Evolutionary conservation across 176 grass and related monocot genomes (phyloP), one percentile per base, ranked within the genome.

Genomic region (Phoenix roebelenii): DNA sequence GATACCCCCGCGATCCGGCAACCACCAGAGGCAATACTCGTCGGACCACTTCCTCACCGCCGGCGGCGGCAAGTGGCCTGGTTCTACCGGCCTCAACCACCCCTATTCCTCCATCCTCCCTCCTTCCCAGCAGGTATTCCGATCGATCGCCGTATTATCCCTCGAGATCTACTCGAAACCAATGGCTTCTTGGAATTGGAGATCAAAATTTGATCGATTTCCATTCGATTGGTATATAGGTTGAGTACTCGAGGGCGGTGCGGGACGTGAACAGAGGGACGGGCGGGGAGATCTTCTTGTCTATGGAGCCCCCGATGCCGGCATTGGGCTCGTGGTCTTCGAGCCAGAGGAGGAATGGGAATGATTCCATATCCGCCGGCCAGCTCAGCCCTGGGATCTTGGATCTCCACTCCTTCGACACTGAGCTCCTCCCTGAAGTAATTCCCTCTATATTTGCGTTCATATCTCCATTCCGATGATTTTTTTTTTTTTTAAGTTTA

Each of bases 401-500:
- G 72, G 93, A 98, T 76, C 81, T 98, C 58, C 93, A 98, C 19
- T 83, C 87, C 5, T 83, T 88, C 29, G 88, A 98, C 64, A 98
- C 88, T 6, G 93, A 98, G 76, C 85, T 98, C 24, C 85, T 98
- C 57, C 79, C 84, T 9, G 88, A 98, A 57, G 93, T 98, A 82
- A 89, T 16, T 15, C 5, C 23, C 16, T 24, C 25, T 61, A 22
- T 61, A 14, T 25, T 78, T 19, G 3, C 54, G 25, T 89, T 51
- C 32, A 22, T 4, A 5, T 15, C 25, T 55, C 19, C 35, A 44
- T 44, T 12, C 9, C 9, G 35, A 15, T 35, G 3, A 22, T 64
- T 65, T 57, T 10, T 44, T 3, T 25, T n/a, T 20, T 20, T 20
- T 20, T 0, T 1, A 44, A 44, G 10, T 44, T 44, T 44, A 44